These are phyloP conservation scores for Cunninghamia lanceolata DNA, from an alignment of 75 land plant genomes.

Conservation along the genomic window DNA sequence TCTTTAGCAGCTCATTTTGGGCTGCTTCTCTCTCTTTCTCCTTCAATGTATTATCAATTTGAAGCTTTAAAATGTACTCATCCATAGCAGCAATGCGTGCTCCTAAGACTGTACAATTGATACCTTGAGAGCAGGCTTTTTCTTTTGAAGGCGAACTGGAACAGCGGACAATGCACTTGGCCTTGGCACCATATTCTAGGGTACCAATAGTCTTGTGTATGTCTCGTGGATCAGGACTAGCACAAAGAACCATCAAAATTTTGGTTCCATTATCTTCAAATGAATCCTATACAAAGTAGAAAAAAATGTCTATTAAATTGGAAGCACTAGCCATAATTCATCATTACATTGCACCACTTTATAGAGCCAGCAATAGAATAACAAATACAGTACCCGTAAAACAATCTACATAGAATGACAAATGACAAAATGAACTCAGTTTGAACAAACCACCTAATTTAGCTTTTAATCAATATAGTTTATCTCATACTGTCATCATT, in stretches of 20 bases:
- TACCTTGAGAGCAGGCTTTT: conserved; percentile 30
- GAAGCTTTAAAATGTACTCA: conserved; percentile 67
- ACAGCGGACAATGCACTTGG: conserved; percentile 84
- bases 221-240: conserved; percentile 88
- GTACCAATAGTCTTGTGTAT: conserved; percentile 83
- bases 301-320: not conserved
- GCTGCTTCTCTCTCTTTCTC: conserved; percentile 66
- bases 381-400: not conserved
- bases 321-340: not conserved
- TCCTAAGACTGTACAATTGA: conserved; percentile 44
- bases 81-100: conserved; percentile 83
- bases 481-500: not conserved
- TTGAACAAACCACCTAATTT: no score
- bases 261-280: conserved; percentile 86
- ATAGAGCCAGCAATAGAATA: not conserved
- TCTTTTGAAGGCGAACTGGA: conserved; percentile 55
- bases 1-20: conserved; percentile 42
- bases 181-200: conserved; percentile 91
- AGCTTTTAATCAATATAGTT: no score
- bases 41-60: conserved; percentile 69
- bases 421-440: no score
- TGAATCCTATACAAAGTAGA: conserved; percentile 60
- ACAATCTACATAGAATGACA: not conserved
- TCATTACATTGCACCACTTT: not conserved
- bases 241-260: conserved; percentile 87